phyloP scores from a whole-genome alignment of 2,329 filamentous ascomycete genomes.

The Ceratocystis colombiana region DNA sequence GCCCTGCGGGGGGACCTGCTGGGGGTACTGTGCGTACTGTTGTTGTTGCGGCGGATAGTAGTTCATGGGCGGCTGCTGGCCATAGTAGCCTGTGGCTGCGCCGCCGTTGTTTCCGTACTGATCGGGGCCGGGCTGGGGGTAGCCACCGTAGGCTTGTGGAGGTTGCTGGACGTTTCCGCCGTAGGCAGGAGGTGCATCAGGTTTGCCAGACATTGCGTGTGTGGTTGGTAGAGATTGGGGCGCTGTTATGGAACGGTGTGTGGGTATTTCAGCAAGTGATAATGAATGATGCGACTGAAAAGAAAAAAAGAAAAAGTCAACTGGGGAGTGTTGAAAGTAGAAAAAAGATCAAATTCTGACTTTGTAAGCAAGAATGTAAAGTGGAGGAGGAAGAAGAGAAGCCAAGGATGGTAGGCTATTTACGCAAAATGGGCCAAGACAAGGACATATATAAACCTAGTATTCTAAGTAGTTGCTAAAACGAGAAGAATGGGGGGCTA shows the following conservation, averaged over 20 bases:
- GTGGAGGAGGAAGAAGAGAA: neutral
- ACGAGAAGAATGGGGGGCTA: neutral
- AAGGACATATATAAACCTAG: conserved; percentile 5
- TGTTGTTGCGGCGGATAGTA: conserved; percentile 34
- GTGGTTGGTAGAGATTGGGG: neutral
- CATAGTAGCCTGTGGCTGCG: conserved; percentile 17
- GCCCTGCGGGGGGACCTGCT: conserved; percentile 33
- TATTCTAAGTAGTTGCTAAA: conserved; percentile 10
- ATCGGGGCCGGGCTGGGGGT: conserved; percentile 31
- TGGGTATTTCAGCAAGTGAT: neutral
- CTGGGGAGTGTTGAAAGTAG: neutral
- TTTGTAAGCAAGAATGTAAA: neutral
- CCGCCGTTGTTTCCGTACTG: conserved; percentile 15
- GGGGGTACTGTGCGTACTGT: conserved; percentile 24
- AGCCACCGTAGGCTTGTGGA: conserved; percentile 39
- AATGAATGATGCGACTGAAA: neutral
- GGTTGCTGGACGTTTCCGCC: conserved; percentile 34
- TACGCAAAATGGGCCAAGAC: neutral
- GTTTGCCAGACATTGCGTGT: conserved; percentile 19
- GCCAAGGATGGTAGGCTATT: neutral
- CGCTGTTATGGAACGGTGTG: neutral
- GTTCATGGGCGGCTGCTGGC: conserved; percentile 27
- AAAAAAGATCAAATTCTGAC: neutral
- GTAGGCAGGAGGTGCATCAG: conserved; percentile 41
- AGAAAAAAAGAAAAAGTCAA: neutral